phyloP scores from a whole-genome alignment of 192 early-diverging fungal species.

The Linnemannia schmuckeri region DNA sequence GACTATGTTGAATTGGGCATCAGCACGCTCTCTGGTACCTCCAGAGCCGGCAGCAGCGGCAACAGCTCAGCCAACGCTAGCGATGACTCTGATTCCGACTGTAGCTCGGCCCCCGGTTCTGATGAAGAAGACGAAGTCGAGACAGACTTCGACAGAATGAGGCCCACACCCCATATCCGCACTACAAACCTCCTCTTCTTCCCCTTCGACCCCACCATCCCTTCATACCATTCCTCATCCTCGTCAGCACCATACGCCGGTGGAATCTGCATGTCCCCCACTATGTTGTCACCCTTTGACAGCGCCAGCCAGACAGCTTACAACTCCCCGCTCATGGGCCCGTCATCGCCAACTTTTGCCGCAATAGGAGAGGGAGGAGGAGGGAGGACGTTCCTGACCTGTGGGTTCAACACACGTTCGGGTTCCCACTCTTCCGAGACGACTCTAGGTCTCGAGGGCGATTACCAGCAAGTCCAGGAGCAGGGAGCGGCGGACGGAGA shows the following conservation, averaged over 20 bases:
- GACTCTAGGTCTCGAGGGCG: not conserved
- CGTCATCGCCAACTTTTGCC: not conserved
- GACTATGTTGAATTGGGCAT: not conserved
- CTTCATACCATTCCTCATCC: not conserved
- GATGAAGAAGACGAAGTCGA: conserved; percentile 2
- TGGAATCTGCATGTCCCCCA: not conserved
- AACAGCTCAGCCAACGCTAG: not conserved
- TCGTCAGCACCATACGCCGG: not conserved
- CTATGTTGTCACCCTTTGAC: not conserved
- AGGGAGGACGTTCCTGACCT: not conserved
- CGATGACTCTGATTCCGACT: not conserved
- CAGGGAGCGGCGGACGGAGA: not conserved
- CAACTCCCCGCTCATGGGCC: not conserved
- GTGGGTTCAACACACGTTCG: not conserved
- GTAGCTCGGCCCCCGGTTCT: not conserved
- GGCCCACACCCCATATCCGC: not conserved
- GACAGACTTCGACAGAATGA: not conserved
- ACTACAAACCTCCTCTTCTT: not conserved
- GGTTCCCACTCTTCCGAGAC: conserved; percentile 24
- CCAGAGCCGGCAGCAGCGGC: not conserved
- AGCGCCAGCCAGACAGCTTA: not conserved
- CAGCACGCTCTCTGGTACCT: not conserved
- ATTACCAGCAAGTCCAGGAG: not conserved
- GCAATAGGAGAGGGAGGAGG: not conserved
- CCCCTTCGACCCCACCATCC: not conserved